phyloP scores from a whole-genome alignment of 345 rosid species.

The Citrus unshiu region DNA sequence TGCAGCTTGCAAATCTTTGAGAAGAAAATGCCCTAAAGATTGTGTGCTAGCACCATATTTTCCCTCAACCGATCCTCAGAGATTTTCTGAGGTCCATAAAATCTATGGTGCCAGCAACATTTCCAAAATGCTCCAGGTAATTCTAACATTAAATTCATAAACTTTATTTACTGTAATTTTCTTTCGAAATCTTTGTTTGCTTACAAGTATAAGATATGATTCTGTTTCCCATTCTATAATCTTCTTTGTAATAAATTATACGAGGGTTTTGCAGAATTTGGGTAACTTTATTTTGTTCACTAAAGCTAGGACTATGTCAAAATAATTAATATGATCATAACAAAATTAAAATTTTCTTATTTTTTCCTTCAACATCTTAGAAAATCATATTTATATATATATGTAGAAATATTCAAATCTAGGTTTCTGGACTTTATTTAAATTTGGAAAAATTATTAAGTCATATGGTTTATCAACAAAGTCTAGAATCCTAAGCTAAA shows the following conservation, averaged over 20 bases:
- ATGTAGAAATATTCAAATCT: too few species aligned
- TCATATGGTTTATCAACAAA: too few species aligned
- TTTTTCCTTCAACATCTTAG: too few species aligned
- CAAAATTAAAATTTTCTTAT: not conserved
- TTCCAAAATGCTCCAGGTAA: not conserved
- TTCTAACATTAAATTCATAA: not conserved
- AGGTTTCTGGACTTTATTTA: too few species aligned
- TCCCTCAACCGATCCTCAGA: not conserved
- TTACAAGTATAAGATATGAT: not conserved
- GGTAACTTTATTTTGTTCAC: too few species aligned
- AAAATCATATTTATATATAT: too few species aligned
- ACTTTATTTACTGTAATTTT: too few species aligned
- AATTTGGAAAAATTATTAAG: too few species aligned
- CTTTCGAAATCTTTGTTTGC: not conserved
- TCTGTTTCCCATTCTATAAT: not conserved
- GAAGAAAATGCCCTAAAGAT: not conserved
- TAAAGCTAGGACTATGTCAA: not conserved
- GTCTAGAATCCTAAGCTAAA: too few species aligned
- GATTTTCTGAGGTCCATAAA: not conserved
- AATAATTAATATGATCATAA: not conserved
- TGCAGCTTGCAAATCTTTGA: not conserved
- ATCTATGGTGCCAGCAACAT: not conserved
- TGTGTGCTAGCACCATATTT: not conserved
- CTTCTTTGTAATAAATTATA: not conserved
- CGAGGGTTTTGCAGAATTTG: too few species aligned